Evolutionary conservation across 139 green algal species (phyloP).

Genomic region (Desmodesmus armatus): DNA sequence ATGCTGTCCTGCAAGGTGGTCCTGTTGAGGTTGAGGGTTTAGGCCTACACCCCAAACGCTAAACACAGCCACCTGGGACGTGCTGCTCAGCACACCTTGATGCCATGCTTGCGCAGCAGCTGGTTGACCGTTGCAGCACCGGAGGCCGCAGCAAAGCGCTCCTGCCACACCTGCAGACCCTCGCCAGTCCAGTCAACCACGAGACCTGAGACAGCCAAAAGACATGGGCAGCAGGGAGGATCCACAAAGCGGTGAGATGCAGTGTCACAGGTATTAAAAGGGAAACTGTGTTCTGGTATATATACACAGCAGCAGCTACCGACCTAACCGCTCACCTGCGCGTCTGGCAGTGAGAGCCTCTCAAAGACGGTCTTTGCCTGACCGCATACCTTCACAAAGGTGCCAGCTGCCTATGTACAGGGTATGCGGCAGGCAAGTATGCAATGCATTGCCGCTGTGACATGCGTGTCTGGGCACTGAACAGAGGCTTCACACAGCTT

Average conservation of each 20-base stretch:
- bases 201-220: slow-evolving; percentile 53
- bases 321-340: not conserved
- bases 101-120: slow-evolving; percentile 62
- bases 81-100: slow-evolving; percentile 50
- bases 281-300: no score
- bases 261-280: no score
- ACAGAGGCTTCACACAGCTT: no score
- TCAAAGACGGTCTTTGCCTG: no score
- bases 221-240: not conserved
- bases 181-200: slow-evolving; percentile 76
- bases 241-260: not conserved
- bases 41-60: no score
- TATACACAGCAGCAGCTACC: not conserved
- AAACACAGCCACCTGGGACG: no score
- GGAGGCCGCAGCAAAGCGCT: slow-evolving; percentile 49
- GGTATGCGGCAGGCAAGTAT: no score
- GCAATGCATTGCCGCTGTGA: no score
- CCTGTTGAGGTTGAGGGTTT: not conserved
- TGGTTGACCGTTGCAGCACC: slow-evolving; percentile 54
- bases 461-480: no score
- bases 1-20: not conserved
- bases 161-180: slow-evolving; percentile 63
- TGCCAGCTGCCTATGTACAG: no score
- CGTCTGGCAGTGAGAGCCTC: no score
- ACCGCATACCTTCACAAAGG: no score